Conservation (phyloP, 257 asterid species). For the Fraxinus pennsylvanica region DNA sequence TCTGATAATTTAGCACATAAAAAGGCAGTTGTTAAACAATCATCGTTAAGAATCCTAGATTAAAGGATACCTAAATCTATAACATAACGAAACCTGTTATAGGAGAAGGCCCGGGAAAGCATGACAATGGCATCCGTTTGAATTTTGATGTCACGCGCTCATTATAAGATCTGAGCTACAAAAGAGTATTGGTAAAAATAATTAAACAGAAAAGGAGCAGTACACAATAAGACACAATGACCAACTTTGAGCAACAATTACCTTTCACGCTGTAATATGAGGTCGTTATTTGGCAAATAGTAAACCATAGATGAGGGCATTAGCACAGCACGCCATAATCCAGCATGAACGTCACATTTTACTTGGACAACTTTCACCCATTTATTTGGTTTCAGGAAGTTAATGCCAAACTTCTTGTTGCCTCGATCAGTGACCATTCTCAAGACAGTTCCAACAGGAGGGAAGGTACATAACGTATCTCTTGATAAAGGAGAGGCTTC, state of each 20-base stretch:
- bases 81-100: conserved; percentile 55
- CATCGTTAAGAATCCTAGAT: conserved; percentile 16
- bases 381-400: conserved; percentile 50
- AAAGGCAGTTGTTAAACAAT: conserved; percentile 11
- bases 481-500: conserved; percentile 60
- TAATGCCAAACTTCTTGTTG: conserved; percentile 48
- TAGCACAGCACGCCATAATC: conserved; percentile 63
- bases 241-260: conserved; percentile 32
- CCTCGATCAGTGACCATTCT: conserved; percentile 53
- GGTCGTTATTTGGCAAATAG: conserved; percentile 62
- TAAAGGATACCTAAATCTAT: conserved; percentile 24
- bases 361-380: conserved; percentile 65
- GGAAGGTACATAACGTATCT: conserved; percentile 64
- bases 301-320: conserved; percentile 64
- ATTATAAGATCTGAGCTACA: conserved; percentile 44
- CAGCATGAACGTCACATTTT: conserved; percentile 50
- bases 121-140: conserved; percentile 60
- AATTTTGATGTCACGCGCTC: conserved; percentile 52
- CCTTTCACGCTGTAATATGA: conserved; percentile 57
- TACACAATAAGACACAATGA: neutral
- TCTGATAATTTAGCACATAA: conserved; percentile 39
- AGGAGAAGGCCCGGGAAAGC: conserved; percentile 67
- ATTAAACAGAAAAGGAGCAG: conserved; percentile 10
- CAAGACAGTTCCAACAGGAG: conserved; percentile 73
- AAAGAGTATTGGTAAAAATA: conserved; percentile 15